These are phyloP conservation scores for Vitis hybrid DNA, from an alignment of 177 flowering plant genomes.

Conservation along the genomic window DNA sequence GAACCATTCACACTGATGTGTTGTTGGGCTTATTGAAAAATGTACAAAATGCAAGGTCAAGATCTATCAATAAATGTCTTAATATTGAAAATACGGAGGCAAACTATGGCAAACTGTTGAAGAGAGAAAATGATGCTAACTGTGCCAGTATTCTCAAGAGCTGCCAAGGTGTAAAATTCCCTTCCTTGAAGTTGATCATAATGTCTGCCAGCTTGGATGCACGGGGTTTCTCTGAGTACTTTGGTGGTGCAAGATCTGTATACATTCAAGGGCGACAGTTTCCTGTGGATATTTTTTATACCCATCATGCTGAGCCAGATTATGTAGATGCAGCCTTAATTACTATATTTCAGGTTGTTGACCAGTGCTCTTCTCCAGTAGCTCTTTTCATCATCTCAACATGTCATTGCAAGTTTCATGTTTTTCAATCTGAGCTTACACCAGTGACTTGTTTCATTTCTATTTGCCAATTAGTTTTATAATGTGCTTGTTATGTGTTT, in stretches of 20 bases:
- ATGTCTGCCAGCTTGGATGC: conserved; percentile 99
- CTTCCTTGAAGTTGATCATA: conserved; percentile 76
- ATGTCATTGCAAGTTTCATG: conserved; percentile 1
- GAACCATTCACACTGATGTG: conserved; percentile 96
- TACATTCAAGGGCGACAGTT: conserved; percentile 84
- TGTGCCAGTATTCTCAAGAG: conserved; percentile 28
- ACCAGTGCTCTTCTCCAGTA: not conserved
- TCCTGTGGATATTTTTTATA: conserved; percentile 84
- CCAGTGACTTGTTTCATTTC: not conserved
- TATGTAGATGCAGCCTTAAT: conserved; percentile 85
- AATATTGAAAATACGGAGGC: conserved; percentile 20
- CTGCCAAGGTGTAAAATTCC: conserved; percentile 37
- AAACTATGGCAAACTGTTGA: conserved; percentile 23
- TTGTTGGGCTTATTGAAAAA: conserved; percentile 80
- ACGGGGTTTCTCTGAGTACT: conserved; percentile 76
- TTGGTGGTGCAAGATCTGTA: conserved; percentile 84
- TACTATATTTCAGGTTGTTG: conserved; percentile 85
- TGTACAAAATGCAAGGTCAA: conserved; percentile 66
- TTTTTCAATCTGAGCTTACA: not conserved
- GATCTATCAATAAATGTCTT: conserved; percentile 16
- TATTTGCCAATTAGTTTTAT: not conserved
- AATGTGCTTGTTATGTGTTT: not conserved
- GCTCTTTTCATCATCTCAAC: not conserved
- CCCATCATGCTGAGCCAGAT: conserved; percentile 62
- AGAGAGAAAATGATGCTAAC: conserved; percentile 29